A percentile compares a stretch with the other conserved stretches of the same genome.
Evolutionary conservation across 306 rosid species (phyloP).

Genomic region (Cucumis cinereus): DNA sequence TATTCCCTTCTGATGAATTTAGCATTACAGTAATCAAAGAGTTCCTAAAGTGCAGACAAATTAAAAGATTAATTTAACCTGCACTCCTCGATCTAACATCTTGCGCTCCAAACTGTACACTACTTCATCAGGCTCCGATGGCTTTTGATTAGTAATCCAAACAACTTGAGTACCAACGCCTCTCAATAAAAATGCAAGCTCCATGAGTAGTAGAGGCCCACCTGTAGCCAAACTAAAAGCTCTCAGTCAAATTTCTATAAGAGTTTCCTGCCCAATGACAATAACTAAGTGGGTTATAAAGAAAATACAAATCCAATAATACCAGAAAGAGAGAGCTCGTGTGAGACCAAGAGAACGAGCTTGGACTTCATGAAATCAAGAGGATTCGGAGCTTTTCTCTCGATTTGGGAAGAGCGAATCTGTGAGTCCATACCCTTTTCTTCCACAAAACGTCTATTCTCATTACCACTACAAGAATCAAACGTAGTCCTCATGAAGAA

Average conservation of each 20-base stretch:
- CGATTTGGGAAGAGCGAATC: constrained; percentile 21
- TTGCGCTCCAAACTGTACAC: constrained; percentile 57
- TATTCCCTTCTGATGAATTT: neutral
- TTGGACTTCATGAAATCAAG: constrained; percentile 69
- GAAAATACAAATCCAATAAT: neutral
- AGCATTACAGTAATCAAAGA: neutral
- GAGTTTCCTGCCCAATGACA: neutral
- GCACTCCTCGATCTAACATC: constrained; percentile 71
- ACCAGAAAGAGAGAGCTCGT: constrained; percentile 79
- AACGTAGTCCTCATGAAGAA: constrained; percentile 37
- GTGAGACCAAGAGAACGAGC: constrained; percentile 80
- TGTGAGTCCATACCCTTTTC: constrained; percentile 5
- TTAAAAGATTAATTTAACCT: constrained; percentile 21
- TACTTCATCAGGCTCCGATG: constrained; percentile 33
- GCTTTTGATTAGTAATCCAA: constrained; percentile 65
- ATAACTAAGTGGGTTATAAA: neutral
- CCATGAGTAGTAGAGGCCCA: constrained; percentile 72
- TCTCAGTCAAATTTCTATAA: neutral
- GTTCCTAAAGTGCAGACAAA: neutral
- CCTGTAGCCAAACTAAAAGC: constrained; percentile 24
- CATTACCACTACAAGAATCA: constrained; percentile 30
- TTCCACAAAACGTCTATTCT: constrained; percentile 10
- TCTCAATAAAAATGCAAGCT: constrained; percentile 61
- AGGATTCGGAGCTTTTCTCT: constrained; percentile 20
- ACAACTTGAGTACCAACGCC: constrained; percentile 60